A percentile compares a stretch with the other conserved stretches of the same genome.
These are phyloP conservation scores for Fusarium keratoplasticum DNA, from an alignment of 2,329 filamentous ascomycete species.

Conservation along the genomic window DNA sequence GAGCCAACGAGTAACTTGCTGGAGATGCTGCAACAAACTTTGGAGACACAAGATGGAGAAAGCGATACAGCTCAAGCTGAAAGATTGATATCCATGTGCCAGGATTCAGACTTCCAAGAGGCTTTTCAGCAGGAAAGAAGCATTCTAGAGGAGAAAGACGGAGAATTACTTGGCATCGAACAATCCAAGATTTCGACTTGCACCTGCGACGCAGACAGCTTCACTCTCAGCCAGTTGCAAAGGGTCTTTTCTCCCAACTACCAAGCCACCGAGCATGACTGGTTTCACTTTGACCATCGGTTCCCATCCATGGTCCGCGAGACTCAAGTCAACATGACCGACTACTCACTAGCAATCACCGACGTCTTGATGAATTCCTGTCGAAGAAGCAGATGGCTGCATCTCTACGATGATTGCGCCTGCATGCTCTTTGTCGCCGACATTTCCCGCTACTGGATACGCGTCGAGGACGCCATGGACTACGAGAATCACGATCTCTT, in stretches of 20 bases:
- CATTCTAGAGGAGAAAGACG: neutral
- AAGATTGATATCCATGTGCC: neutral
- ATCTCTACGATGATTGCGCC: neutral
- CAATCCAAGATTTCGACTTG: neutral
- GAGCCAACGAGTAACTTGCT: neutral
- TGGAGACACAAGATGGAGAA: neutral
- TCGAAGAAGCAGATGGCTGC: neutral
- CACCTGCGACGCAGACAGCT: neutral
- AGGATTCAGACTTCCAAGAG: neutral
- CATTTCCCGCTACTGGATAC: neutral
- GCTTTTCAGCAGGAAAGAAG: neutral
- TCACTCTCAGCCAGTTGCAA: neutral
- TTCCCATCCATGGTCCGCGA: neutral
- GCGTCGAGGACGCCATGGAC: neutral
- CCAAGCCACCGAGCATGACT: conserved; percentile 3
- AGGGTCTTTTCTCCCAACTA: neutral
- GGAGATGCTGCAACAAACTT: neutral
- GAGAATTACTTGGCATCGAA: neutral
- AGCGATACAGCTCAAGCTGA: neutral
- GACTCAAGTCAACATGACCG: neutral
- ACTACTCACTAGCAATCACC: neutral
- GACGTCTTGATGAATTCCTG: neutral
- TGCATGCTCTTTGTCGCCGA: neutral
- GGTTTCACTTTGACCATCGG: conserved; percentile 6
- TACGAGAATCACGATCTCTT: neutral